Evolutionary conservation across 192 early-diverging fungal species (phyloP).

Genomic region (Diversispora eburnea): DNA sequence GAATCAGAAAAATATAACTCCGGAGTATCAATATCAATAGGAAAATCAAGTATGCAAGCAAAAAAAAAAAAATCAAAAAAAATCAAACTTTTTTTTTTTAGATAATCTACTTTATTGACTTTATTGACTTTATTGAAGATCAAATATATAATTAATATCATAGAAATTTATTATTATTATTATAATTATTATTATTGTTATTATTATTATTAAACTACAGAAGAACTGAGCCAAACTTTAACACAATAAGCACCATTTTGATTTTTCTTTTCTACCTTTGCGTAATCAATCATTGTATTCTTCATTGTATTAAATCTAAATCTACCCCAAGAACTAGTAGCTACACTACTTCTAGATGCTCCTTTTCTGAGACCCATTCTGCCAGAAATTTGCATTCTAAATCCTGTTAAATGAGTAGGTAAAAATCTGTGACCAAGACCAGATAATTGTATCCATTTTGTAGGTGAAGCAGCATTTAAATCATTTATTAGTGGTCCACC

Average conservation of each 20-base stretch:
- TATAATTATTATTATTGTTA: no score
- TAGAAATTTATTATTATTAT: no score
- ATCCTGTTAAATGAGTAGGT: constrained; percentile 15
- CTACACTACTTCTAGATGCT: constrained; percentile 2
- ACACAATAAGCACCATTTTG: constrained; percentile 19
- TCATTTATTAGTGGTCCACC: not conserved
- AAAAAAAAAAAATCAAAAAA: no score
- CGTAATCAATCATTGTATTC: constrained; percentile 23
- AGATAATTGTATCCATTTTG: constrained; percentile 9
- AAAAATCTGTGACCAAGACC: not conserved
- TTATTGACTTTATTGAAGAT: no score
- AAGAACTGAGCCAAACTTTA: constrained; percentile 19
- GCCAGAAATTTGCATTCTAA: constrained; percentile 15
- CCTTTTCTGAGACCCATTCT: constrained; percentile 21
- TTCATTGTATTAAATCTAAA: not conserved
- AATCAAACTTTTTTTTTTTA: no score
- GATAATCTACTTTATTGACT: no score
- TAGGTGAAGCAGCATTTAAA: not conserved
- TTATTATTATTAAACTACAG: not conserved
- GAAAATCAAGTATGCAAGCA: no score
- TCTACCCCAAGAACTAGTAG: constrained; percentile 16
- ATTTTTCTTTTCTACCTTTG: constrained; percentile 20
- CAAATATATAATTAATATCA: no score
- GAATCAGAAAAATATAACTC: no score
- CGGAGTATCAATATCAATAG: no score